Percentiles rank a stretch among this genome's conserved stretches.
These are phyloP conservation scores for Xylaria hypoxylon DNA, from an alignment of 2,329 filamentous ascomycete species.

Conservation along the genomic window DNA sequence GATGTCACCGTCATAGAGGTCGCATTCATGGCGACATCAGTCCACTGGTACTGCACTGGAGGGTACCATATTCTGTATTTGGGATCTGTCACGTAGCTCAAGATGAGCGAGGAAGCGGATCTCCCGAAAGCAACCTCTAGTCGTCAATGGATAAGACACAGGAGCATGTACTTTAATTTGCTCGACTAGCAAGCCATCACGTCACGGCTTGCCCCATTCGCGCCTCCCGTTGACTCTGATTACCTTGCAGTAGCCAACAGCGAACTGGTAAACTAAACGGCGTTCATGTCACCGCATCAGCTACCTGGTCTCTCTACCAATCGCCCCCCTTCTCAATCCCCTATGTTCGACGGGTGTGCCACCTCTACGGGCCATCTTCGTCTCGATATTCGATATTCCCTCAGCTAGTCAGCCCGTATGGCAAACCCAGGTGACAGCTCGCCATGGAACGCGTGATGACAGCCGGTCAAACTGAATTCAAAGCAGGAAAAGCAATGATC, in stretches of 20 bases:
- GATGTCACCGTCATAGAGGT: slow-evolving; percentile 12
- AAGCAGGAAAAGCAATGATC: slow-evolving; percentile 34
- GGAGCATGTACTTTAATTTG: slow-evolving; percentile 22
- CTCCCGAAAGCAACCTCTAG: slow-evolving; percentile 30
- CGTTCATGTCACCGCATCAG: slow-evolving; percentile 25
- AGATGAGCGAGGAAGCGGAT: slow-evolving; percentile 34
- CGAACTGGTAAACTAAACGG: slow-evolving; percentile 19
- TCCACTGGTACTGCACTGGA: slow-evolving; percentile 20
- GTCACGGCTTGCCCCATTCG: slow-evolving; percentile 30
- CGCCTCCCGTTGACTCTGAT: slow-evolving; percentile 25
- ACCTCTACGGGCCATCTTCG: slow-evolving; percentile 22
- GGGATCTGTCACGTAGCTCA: slow-evolving; percentile 33
- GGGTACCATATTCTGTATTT: slow-evolving; percentile 5
- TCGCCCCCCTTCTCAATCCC: slow-evolving; percentile 1
- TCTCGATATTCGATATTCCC: slow-evolving; percentile 19
- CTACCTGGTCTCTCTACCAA: slow-evolving; percentile 19
- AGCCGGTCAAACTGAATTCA: slow-evolving; percentile 10
- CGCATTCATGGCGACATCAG: slow-evolving; percentile 1
- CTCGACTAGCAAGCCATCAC: slow-evolving; percentile 14
- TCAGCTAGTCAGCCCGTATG: slow-evolving; percentile 20
- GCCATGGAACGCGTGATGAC: slow-evolving; percentile 20
- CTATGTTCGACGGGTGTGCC: slow-evolving; percentile 12
- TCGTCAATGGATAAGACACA: slow-evolving; percentile 12
- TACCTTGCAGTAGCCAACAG: slow-evolving; percentile 33
- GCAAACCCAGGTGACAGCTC: slow-evolving; percentile 11